These are phyloP conservation scores for Botrytis deweyae DNA, from an alignment of 2,329 filamentous ascomycete genomes.

Conservation along the genomic window DNA sequence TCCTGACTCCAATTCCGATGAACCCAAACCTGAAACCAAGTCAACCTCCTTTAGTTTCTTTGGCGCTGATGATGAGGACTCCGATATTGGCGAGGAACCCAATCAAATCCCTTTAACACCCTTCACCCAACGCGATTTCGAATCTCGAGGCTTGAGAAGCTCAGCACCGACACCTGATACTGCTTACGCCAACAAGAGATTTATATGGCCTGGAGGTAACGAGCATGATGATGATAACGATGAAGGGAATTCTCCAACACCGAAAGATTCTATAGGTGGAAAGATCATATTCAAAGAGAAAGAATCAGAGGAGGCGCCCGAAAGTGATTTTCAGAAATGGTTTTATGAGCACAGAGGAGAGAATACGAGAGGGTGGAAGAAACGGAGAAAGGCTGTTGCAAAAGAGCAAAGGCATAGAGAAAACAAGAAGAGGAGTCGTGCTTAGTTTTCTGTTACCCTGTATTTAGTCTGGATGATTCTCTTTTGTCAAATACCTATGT, in stretches of 20 bases:
- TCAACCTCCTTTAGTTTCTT: conserved; percentile 76
- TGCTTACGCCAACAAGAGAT: conserved; percentile 67
- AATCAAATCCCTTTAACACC: conserved; percentile 70
- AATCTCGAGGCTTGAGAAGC: conserved; percentile 73
- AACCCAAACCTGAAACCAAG: conserved; percentile 39
- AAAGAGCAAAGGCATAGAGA: conserved; percentile 69
- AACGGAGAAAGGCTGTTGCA: conserved; percentile 57
- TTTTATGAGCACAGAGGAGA: conserved; percentile 68
- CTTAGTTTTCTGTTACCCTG: neutral
- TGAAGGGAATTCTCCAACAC: conserved; percentile 34
- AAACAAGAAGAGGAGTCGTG: conserved; percentile 53
- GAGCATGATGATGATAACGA: conserved; percentile 49
- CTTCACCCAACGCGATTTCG: conserved; percentile 75
- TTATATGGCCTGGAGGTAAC: conserved; percentile 53
- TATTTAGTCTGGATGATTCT: conserved; percentile 12
- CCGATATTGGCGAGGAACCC: conserved; percentile 44
- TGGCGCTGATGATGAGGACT: conserved; percentile 48
- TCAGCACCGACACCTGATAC: conserved; percentile 95
- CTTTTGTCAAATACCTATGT: neutral
- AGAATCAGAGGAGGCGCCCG: conserved; percentile 32
- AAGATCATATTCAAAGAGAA: conserved; percentile 28
- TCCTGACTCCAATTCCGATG: conserved; percentile 33
- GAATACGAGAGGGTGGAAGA: conserved; percentile 65
- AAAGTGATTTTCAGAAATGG: conserved; percentile 61
- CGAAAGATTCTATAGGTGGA: conserved; percentile 6